phyloP scores from a whole-genome alignment of 148 eudicot genomes.

The Chenopodium quinoa region DNA sequence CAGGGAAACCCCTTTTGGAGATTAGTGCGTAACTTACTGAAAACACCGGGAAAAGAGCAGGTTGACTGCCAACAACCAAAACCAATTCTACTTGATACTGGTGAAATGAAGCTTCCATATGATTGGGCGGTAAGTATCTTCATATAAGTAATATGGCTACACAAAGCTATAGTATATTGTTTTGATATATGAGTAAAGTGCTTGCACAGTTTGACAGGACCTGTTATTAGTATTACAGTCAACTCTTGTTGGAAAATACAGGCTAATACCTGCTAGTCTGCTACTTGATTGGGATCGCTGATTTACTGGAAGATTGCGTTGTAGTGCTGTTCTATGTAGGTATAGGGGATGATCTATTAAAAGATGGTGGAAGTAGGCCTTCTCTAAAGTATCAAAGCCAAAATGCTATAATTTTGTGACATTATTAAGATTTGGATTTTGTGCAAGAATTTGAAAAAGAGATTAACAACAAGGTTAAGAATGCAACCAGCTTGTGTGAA shows the following conservation, averaged over 20 bases:
- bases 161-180: neutral
- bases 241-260: neutral
- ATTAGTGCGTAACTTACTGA: slow-evolving; percentile 69
- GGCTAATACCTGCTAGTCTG: neutral
- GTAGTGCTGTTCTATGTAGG: neutral
- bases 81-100: slow-evolving; percentile 89
- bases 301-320: neutral
- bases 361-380: neutral
- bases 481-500: neutral
- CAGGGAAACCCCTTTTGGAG: slow-evolving; percentile 95
- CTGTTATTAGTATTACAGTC: neutral
- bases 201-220: neutral
- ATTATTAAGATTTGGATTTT: neutral
- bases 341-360: neutral
- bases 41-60: slow-evolving; percentile 69
- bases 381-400: neutral
- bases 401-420: neutral
- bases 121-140: slow-evolving; percentile 92
- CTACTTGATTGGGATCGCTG: neutral
- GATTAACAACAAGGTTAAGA: neutral
- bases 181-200: neutral
- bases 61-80: slow-evolving; percentile 73
- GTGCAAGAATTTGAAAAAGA: neutral
- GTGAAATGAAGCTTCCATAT: slow-evolving; percentile 91
- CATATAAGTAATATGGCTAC: neutral